Conservation (phyloP, 768 basidiomycete species). For the Pholiota conissans region DNA sequence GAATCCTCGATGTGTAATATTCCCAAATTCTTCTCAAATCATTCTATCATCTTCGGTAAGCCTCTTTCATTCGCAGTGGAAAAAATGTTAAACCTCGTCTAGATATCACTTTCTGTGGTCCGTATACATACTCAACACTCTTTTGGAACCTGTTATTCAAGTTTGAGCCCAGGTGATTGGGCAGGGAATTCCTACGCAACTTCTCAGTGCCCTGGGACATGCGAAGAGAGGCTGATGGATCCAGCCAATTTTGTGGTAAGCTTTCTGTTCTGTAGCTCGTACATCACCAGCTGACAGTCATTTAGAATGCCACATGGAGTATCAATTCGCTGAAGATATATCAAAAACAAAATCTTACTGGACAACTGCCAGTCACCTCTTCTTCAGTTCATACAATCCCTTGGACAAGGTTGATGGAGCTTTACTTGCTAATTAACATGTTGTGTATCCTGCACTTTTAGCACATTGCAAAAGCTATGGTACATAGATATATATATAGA, state of each 20-base stretch:
- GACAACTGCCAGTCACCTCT: neutral
- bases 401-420: neutral
- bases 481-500: neutral
- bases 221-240: constrained; percentile 58
- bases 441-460: neutral
- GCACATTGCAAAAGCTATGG: neutral
- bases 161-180: constrained; percentile 62
- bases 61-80: too few species aligned
- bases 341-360: constrained; percentile 48
- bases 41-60: constrained; percentile 76
- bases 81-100: too few species aligned
- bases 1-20: constrained; percentile 57
- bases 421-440: neutral
- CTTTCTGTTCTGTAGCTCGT: constrained; percentile 6
- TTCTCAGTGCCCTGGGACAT: constrained; percentile 75
- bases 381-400: neutral
- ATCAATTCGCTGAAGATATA: constrained; percentile 82
- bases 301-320: constrained; percentile 77
- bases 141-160: neutral
- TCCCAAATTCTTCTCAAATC: constrained; percentile 58
- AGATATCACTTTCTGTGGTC: constrained; percentile 87
- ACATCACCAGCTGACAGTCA: neutral
- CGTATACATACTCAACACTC: constrained; percentile 14
- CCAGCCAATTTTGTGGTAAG: constrained; percentile 72
- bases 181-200: constrained; percentile 80